Percentiles rank a stretch among this genome's conserved stretches.
Evolutionary conservation across 2,329 filamentous ascomycete genomes (phyloP).

Genomic region (Cryoendolithus antarcticus): DNA sequence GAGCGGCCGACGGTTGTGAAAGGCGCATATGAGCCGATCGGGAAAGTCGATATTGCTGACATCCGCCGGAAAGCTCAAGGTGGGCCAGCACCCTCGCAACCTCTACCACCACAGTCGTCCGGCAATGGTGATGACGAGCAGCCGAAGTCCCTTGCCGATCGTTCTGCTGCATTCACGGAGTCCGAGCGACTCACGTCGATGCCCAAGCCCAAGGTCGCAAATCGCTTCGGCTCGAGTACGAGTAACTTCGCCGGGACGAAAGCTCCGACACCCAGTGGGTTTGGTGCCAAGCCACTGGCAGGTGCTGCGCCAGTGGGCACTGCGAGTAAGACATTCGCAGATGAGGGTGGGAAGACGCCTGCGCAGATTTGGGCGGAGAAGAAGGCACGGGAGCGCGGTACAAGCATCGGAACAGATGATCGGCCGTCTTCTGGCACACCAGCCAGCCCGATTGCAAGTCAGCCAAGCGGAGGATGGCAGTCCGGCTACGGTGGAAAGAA

Average conservation of each 20-base stretch:
- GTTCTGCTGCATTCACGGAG: constrained; percentile 59
- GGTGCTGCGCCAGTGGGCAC: constrained; percentile 54
- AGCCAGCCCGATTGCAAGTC: constrained; percentile 44
- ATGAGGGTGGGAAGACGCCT: constrained; percentile 88
- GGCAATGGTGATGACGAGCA: constrained; percentile 37
- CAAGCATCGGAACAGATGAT: constrained; percentile 39
- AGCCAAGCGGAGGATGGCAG: constrained; percentile 80
- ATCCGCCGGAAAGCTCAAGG: constrained; percentile 76
- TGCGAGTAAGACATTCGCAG: constrained; percentile 86
- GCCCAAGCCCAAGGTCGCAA: constrained; percentile 89
- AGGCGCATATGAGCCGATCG: constrained; percentile 85
- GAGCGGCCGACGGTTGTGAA: constrained; percentile 77
- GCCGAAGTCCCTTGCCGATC: constrained; percentile 58
- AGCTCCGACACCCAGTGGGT: constrained; percentile 62
- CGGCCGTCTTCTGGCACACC: constrained; percentile 27
- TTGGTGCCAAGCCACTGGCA: constrained; percentile 49
- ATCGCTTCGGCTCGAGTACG: constrained; percentile 66
- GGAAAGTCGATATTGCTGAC: constrained; percentile 93
- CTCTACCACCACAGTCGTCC: constrained; percentile 26
- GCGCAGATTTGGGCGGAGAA: constrained; percentile 96
- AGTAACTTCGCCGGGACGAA: constrained; percentile 77
- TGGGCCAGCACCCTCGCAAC: constrained; percentile 13
- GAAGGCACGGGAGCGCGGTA: constrained; percentile 66
- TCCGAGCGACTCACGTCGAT: constrained; percentile 74
- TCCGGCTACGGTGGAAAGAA: constrained; percentile 82